Conservation (phyloP, 345 rosid genomes). For the Hibiscus tridactylites region DNA sequence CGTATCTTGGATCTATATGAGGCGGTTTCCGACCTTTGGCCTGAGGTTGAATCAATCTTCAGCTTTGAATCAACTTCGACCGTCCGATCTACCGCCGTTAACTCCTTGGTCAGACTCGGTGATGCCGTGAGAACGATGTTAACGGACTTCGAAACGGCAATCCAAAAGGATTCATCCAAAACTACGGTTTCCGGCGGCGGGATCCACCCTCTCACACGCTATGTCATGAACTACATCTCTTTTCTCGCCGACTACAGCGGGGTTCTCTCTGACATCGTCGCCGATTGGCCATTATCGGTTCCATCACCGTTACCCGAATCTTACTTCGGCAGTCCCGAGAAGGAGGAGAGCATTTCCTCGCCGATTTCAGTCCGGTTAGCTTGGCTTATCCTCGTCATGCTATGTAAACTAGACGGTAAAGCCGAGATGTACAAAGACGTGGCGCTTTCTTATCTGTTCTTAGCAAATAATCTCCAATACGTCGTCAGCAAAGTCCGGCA, state of each 20-base stretch:
- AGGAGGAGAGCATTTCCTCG: slow-evolving; percentile 25
- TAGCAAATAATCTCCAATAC: slow-evolving; percentile 82
- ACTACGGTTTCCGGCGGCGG: slow-evolving; percentile 60
- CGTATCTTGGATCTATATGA: slow-evolving; percentile 68
- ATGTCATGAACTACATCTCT: slow-evolving; percentile 77
- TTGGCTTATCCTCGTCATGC: slow-evolving; percentile 62
- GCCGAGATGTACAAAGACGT: slow-evolving; percentile 69
- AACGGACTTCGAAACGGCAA: slow-evolving; percentile 54
- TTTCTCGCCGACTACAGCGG: slow-evolving; percentile 69
- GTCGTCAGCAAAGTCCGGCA: slow-evolving; percentile 52
- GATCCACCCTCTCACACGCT: slow-evolving; percentile 75
- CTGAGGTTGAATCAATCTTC: slow-evolving; percentile 58
- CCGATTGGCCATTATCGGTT: slow-evolving; percentile 38
- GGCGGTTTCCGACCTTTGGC: slow-evolving; percentile 48
- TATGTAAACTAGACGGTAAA: slow-evolving; percentile 77
- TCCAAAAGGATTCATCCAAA: slow-evolving; percentile 56
- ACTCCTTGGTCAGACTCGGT: slow-evolving; percentile 42
- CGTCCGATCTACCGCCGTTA: slow-evolving; percentile 43
- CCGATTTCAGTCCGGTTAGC: slow-evolving; percentile 36
- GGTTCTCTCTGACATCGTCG: slow-evolving; percentile 40
- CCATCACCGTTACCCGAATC: slow-evolving; percentile 38
- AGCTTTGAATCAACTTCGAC: slow-evolving; percentile 39
- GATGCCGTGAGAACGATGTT: slow-evolving; percentile 49
- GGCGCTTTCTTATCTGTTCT: slow-evolving; percentile 68
- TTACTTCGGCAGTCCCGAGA: slow-evolving; percentile 26